Evolutionary conservation across 2,329 filamentous ascomycete species (phyloP), one percentile per base, ranked within the genome.

Genomic region (Nemania sp.): DNA sequence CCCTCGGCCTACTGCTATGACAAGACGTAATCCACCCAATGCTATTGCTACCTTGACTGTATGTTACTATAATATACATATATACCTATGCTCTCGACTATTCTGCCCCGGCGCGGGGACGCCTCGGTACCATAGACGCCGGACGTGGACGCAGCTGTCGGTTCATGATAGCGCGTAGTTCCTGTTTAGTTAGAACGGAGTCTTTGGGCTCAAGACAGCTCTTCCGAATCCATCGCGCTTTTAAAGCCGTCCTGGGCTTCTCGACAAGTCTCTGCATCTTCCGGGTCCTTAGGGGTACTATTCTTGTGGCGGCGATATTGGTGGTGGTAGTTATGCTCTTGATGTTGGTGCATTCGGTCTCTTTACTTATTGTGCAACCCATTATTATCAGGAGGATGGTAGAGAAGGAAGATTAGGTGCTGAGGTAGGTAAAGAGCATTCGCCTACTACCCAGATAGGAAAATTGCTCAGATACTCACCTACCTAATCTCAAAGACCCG

Each of bases 331-430:
- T 45, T 6, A 3, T 45, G 5, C 6, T 45, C 18, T n/a, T 20
- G 38, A 3, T 41, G 13, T 3, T 10, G n/a, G 1, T 32, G 7
- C 41, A 55, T 22, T 32, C 18, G 27, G 11, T 18, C 18, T 20
- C 58, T 58, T 58, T 66, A 45, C 62, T 68, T 2, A 53, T 32
- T 6, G 20, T 35, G 38, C 66, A 66, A 35, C 66, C 66, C 66
- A 68, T 68, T 51, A 15, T 51, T n/a, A n/a, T n/a, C n/a, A 20
- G 62, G 20, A 18, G 13, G 24, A 18, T 24, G 47, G 27, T 13
- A 26, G 8, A n/a, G 22, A 27, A 51, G 47, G 47, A 22, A 20
- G 41, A 8, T 20, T 18, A 5, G 18, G 6, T 20, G 41, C 18
- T 6, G 3, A 20, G n/a, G 18, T n/a, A n/a, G 20, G 18, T 45